Percentiles rank a stretch among this genome's conserved stretches.
phyloP scores from a whole-genome alignment of 2,329 filamentous ascomycete species.

The Sarocladium oryzae region DNA sequence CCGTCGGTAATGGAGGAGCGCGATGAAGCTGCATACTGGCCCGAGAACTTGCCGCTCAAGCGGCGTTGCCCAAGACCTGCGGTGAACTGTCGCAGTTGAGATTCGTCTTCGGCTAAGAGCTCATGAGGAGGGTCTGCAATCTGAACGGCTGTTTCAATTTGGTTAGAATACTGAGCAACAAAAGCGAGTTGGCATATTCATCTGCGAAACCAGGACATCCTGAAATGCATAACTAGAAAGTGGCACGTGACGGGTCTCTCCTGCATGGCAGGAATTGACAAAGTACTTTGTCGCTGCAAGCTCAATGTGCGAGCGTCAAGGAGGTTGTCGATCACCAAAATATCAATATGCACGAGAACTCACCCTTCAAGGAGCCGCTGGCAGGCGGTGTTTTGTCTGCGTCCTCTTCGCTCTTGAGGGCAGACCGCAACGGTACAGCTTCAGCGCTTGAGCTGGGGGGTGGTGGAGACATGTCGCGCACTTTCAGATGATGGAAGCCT shows the following conservation, averaged over 20 bases:
- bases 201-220: too few species aligned
- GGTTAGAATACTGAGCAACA: too few species aligned
- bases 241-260: too few species aligned
- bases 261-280: too few species aligned
- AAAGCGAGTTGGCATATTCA: too few species aligned
- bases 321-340: too few species aligned
- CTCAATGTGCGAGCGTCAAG: too few species aligned
- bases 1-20: conserved; percentile 36
- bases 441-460: neutral
- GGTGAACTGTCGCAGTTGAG: conserved; percentile 23
- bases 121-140: conserved; percentile 46
- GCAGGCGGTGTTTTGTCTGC: conserved; percentile 28
- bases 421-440: conserved; percentile 31
- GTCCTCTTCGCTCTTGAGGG: conserved; percentile 38
- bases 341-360: conserved; percentile 17
- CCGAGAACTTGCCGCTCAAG: conserved; percentile 26
- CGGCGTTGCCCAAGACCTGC: conserved; percentile 24
- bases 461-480: conserved; percentile 5
- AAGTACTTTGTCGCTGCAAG: too few species aligned
- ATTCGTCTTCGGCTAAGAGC: conserved; percentile 25
- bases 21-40: conserved; percentile 30
- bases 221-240: too few species aligned
- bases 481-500: neutral
- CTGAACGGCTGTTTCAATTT: conserved; percentile 40
- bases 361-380: conserved; percentile 37